A percentile compares a stretch with the other conserved stretches of the same genome.
Evolutionary conservation across 116 monocot genomes (phyloP).

Genomic region (Cymodocea nodosa): DNA sequence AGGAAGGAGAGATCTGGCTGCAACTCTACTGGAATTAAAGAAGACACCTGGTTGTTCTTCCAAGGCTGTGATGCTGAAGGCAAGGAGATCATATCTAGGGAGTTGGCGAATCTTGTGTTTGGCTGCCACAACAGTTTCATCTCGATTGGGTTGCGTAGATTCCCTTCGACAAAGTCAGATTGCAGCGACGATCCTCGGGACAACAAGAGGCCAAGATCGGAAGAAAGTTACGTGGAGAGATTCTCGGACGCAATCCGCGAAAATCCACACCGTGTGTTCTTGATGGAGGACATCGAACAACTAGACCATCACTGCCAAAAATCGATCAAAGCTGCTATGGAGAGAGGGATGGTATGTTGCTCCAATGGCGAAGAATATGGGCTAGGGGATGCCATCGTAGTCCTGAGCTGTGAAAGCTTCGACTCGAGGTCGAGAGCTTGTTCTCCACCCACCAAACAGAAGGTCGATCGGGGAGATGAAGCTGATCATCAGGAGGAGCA

Average conservation of each 20-base stretch:
- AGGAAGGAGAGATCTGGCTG: conserved; percentile 28
- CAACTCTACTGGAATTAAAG: conserved; percentile 14
- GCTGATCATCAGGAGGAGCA: conserved; percentile 19
- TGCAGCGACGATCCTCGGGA: conserved; percentile 19
- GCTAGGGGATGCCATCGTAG: conserved; percentile 47
- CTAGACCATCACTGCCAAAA: conserved; percentile 31
- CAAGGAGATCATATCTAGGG: conserved; percentile 54
- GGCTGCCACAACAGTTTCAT: conserved; percentile 29
- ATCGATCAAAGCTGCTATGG: conserved; percentile 36
- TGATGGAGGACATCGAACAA: conserved; percentile 59
- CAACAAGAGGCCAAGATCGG: conserved; percentile 38
- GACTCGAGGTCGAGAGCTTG: conserved; percentile 45
- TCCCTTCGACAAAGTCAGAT: conserved; percentile 18
- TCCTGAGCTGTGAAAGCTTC: conserved; percentile 63
- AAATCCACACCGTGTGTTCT: conserved; percentile 63
- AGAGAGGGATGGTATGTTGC: conserved; percentile 29
- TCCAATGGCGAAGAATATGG: conserved; percentile 29
- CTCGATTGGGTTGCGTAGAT: conserved; percentile 23
- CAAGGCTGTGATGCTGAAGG: conserved; percentile 55
- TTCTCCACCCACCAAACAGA: conserved; percentile 45
- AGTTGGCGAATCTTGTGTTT: conserved; percentile 60
- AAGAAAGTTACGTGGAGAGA: conserved; percentile 20
- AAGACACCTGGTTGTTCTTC: conserved; percentile 83
- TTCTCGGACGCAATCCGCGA: conserved; percentile 32
- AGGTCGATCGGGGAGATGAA: conserved; percentile 8